Evolutionary conservation across 176 grass and related monocot species (phyloP).

Genomic region (Bonia amplexicaulis): DNA sequence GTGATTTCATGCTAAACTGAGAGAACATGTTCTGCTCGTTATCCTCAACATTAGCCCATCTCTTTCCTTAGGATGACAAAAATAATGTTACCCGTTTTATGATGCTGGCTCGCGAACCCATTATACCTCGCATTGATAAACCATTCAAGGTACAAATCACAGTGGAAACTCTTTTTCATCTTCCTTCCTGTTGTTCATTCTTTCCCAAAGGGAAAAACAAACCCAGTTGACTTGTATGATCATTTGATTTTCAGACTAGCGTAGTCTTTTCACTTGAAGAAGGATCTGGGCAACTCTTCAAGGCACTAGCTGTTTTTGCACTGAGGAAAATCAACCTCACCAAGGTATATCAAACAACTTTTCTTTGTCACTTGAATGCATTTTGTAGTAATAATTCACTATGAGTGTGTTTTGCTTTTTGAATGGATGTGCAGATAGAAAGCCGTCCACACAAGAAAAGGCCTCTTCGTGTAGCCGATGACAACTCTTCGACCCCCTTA

Average conservation of each 20-base stretch:
- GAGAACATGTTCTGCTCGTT: background rate
- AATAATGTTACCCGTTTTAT: conserved; percentile 88
- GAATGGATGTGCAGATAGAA: conserved; percentile 65
- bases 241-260: conserved; percentile 63
- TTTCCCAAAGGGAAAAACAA: background rate
- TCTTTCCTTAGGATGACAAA: conserved; percentile 66
- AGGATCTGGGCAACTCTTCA: conserved; percentile 83
- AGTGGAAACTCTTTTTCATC: background rate
- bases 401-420: background rate
- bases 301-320: conserved; percentile 87
- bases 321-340: conserved; percentile 84
- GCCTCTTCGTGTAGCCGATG: conserved; percentile 67
- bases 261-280: conserved; percentile 97
- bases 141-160: conserved; percentile 69
- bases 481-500: conserved; percentile 40
- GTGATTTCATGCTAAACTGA: background rate
- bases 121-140: conserved; percentile 64
- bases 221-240: conserved; percentile 10
- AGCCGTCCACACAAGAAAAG: conserved; percentile 76
- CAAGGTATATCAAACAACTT: conserved; percentile 51
- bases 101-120: conserved; percentile 80
- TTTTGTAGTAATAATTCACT: conserved; percentile 30
- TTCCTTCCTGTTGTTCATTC: background rate
- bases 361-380: conserved; percentile 11
- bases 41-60: conserved; percentile 16